Evolutionary conservation across 108 stramenopile genomes (phyloP), one percentile per base, ranked within the genome.

Genomic region (Discostella pseudostelligera): DNA sequence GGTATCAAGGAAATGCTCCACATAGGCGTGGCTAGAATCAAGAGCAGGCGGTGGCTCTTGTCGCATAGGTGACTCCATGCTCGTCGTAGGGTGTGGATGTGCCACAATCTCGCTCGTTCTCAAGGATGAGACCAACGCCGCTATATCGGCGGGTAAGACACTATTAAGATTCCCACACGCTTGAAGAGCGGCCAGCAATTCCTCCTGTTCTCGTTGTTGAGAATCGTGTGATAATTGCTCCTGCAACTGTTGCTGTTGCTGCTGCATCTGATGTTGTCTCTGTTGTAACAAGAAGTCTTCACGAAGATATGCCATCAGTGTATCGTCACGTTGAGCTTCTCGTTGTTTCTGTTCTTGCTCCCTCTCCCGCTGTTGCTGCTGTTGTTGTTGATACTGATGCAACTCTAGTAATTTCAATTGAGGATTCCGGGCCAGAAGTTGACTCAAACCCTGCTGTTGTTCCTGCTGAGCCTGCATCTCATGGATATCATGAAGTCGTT

Each of bases 181-280:
- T 40, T 64, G 56, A n/a, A 62, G 57, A 47, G 56, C 57, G 11
- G 62, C 56, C 49, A 61, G 22, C 22, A 58, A 32, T 21, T 39
- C 55, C 35, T 56, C 48, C 26, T 64, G 62, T 11, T 64, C 71
- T 8, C 48, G 67, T 20, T 56, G 64, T 5, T 64, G 49, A 26
- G 57, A 40, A 13, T 48, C 44, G n/a, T 56, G 70, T 22, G 59
- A 53, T 44, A 61, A 35, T 12, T 44, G 53, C 24, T 57, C 67
- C 44, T 62, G 61, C 44, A 62, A 42, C 21, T 61, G 74, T 39
- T 62, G 74, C 21, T 67, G 73, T 56, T 71, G 61, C 19, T 70
- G 53, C 35, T 71, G 70, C 45, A 72, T 35, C 56, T 63, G 22
- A 6, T 62, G 46, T 4, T 72, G 62, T 26, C 49, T 62, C 28